A percentile compares a stretch with the other conserved stretches of the same genome.
These are phyloP conservation scores for Sclerotinia minor DNA, from an alignment of 2,329 filamentous ascomycete genomes.

Conservation along the genomic window DNA sequence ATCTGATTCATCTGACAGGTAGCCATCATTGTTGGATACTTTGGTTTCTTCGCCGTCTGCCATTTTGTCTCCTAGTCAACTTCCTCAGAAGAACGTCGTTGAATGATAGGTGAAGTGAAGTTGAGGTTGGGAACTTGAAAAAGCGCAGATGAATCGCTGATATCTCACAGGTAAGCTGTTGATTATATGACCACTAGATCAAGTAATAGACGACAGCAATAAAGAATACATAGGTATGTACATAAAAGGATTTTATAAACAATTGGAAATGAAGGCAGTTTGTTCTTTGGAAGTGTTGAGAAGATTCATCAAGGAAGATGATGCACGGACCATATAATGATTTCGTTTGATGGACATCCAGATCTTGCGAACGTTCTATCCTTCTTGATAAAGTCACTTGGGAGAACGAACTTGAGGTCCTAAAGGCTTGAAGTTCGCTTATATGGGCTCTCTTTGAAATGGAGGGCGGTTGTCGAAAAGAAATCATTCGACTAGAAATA, in stretches of 20 bases:
- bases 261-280: background rate
- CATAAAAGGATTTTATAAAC: background rate
- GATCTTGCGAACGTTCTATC: background rate
- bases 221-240: background rate
- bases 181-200: background rate
- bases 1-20: slow-evolving; percentile 50
- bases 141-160: background rate
- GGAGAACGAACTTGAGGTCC: background rate
- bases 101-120: background rate
- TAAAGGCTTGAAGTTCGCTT: background rate
- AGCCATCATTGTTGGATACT: slow-evolving; percentile 21
- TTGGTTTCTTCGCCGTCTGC: slow-evolving; percentile 25
- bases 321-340: slow-evolving; percentile 3
- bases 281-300: background rate
- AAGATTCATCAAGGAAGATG: slow-evolving; percentile 4
- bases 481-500: background rate
- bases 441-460: background rate
- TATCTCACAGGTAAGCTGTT: background rate
- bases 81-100: background rate
- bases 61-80: slow-evolving; percentile 26
- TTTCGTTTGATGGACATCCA: background rate
- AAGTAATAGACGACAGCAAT: background rate
- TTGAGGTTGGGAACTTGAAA: background rate
- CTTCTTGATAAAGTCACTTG: background rate
- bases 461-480: background rate